Evolutionary conservation across 2,329 filamentous ascomycete species (phyloP), one percentile per base, ranked within the genome.

Genomic region (Trichocomaceae sp.): DNA sequence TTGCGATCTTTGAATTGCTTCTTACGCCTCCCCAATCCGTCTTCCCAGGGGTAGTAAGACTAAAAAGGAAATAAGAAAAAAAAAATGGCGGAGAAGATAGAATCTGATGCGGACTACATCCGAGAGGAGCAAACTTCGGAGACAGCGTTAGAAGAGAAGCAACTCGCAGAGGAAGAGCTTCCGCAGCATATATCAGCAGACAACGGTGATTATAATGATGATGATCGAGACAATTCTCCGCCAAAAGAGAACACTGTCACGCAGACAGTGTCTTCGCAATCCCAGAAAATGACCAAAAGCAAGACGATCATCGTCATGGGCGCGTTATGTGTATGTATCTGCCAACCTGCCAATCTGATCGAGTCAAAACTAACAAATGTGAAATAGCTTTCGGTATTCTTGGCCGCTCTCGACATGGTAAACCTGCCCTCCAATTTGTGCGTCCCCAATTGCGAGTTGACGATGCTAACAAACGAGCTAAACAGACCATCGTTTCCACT

Each of bases 391-490:
- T 80, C 80, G 7, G 72, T 84, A 12, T 81, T 83, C 52, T 75
- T 84, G 23, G 80, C 81, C 10, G 82, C 82, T 31, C 67, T 84
- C 41, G 82, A 84, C 61, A 81, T 83, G 66, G 73, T 75, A 67
- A 42, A 22, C 39, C 12, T 13, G 17, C 5, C 8, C 17, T 42
- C 5, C 39, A 20, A 19, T 20, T 41, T 19, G n/a, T n/a, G n/a
- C n/a, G n/a, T n/a, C n/a, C 8, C 5, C 17, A 10, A 9, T 42
- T 8, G 26, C 5, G 7, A 6, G 2, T 39, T 17, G 15, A 39
- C 6, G 15, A 39, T 42, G 17, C 39, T 42, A 42, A 42, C 39
- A 22, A 42, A 4, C n/a, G 8, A 9, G 5, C 26, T 9, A 29
- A 22, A 20, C 39, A 68, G 65, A 76, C 73, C 1, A 77, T 76